Conservation (phyloP, 176 grass and related monocot species). For the Oryza coarctata region DNA sequence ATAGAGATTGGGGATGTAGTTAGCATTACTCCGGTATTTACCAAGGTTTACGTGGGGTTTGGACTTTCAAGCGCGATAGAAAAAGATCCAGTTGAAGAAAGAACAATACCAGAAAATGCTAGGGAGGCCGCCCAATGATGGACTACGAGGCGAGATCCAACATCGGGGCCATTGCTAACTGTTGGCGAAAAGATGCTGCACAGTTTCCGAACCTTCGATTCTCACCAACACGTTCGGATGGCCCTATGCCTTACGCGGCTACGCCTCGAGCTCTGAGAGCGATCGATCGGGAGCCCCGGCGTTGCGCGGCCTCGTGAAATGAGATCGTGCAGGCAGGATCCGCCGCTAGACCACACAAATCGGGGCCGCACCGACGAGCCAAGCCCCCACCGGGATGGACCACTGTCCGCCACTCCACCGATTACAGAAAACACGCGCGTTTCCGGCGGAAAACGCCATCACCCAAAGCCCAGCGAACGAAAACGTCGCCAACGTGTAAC, state of each 20-base stretch:
- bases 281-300: not conserved
- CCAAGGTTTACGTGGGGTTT: not conserved
- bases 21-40: not conserved
- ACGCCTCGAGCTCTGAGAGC: not conserved
- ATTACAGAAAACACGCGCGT: not conserved
- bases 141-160: not conserved
- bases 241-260: not conserved
- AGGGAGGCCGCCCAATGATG: not conserved
- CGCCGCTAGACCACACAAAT: not conserved
- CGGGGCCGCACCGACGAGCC: not conserved
- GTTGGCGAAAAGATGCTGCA: not conserved
- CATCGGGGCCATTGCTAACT: not conserved
- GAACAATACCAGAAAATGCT: not conserved
- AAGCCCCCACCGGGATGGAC: not conserved
- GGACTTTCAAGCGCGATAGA: not conserved
- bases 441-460: not conserved
- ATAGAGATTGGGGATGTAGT: not conserved
- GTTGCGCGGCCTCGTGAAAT: not conserved
- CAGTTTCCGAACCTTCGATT: not conserved
- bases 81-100: not conserved
- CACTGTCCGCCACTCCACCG: conserved; percentile 8
- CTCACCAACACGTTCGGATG: not conserved
- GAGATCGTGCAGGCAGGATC: too few species aligned
- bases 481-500: not conserved
- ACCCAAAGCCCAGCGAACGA: not conserved